phyloP scores from a whole-genome alignment of 495 filamentous ascomycete species.

The Penicillium nucicola region DNA sequence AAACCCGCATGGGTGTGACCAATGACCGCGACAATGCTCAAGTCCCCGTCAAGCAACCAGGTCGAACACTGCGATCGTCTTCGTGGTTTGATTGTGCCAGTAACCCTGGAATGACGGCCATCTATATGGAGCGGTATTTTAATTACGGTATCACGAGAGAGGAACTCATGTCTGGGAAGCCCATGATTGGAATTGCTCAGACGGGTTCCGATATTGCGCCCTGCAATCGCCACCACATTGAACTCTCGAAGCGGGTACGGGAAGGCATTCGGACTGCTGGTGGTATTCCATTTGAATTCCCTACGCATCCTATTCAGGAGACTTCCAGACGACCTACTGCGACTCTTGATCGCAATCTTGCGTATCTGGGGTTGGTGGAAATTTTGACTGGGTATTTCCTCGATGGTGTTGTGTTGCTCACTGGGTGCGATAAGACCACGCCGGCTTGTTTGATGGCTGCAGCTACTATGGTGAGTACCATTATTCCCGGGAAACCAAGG shows the following conservation, averaged over 20 bases:
- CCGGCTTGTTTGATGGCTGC: slow-evolving; percentile 56
- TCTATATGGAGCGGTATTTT: slow-evolving; percentile 55
- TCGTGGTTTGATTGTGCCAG: slow-evolving; percentile 46
- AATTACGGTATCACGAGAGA: slow-evolving; percentile 54
- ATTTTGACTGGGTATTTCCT: slow-evolving; percentile 50
- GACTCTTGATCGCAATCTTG: slow-evolving; percentile 51
- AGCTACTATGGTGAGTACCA: slow-evolving; percentile 45
- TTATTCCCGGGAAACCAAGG: background rate
- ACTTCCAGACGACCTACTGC: slow-evolving; percentile 48
- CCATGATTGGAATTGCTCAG: slow-evolving; percentile 57
- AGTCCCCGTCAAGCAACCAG: slow-evolving; percentile 13
- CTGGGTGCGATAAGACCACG: slow-evolving; percentile 58
- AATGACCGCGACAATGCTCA: background rate
- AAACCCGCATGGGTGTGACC: slow-evolving; percentile 17
- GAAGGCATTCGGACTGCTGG: slow-evolving; percentile 53
- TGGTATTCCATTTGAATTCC: slow-evolving; percentile 55
- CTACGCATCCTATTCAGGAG: slow-evolving; percentile 56
- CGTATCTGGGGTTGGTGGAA: slow-evolving; percentile 51
- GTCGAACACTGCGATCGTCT: slow-evolving; percentile 41
- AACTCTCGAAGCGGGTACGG: slow-evolving; percentile 50
- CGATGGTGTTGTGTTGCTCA: slow-evolving; percentile 54
- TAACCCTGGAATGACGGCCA: slow-evolving; percentile 48
- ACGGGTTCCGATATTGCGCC: slow-evolving; percentile 53
- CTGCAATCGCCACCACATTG: slow-evolving; percentile 53
- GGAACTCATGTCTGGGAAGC: slow-evolving; percentile 51